Base-by-base conservation (phyloP, 345 rosid genomes). In the Moricandia arvensis region DNA sequence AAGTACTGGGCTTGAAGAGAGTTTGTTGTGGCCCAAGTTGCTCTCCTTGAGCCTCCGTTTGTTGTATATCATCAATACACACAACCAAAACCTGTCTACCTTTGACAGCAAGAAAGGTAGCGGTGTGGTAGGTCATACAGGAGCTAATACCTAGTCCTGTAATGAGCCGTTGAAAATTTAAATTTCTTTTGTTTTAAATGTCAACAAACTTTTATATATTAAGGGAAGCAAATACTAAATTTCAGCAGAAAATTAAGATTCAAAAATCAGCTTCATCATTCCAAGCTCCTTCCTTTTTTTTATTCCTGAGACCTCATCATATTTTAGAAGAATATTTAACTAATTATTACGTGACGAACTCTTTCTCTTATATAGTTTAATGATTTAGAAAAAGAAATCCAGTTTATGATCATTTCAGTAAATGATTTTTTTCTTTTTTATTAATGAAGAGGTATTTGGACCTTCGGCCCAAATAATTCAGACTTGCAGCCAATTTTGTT, bases 231-330 rank as follows among this genome's bases (percentile, higher is more conserved):
- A 7, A 54, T 1, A 7, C 30, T 26, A 53, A 0, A 72, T 53
- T 65, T 65, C 47, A 55, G 59, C 55, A 53, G 11, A 16, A 41
- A 8, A 26, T 21, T 54, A 45, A 60, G 17, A 37, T 64, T 54
- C 57, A 55, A 37, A 73, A 26, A 58, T 7, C 15, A 47, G 60
- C 59, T 64, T 63, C 49, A 34, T 72, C 54, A 72, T n/a, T 65
- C 13, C 1, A 43, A 8, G 17, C 24, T 34, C 41, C 2, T 45
- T 13, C 53, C 7, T 64, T 21, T 1, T 13, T 8, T 45, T 27
- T 45, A 45, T 66, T 66, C 21, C 6, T 21, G n/a, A 15, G 21
- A 45, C 30, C 37, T 15, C 24, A 27, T 66, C n/a, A 66, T 38
- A 31, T 51, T 24, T 35, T 37, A 9, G 29, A 63, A 16, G 47